Percentiles rank a stretch among this genome's conserved stretches.
phyloP scores from a whole-genome alignment of 1,284 basidiomycete genomes.

The Papiliotrema terrestris region DNA sequence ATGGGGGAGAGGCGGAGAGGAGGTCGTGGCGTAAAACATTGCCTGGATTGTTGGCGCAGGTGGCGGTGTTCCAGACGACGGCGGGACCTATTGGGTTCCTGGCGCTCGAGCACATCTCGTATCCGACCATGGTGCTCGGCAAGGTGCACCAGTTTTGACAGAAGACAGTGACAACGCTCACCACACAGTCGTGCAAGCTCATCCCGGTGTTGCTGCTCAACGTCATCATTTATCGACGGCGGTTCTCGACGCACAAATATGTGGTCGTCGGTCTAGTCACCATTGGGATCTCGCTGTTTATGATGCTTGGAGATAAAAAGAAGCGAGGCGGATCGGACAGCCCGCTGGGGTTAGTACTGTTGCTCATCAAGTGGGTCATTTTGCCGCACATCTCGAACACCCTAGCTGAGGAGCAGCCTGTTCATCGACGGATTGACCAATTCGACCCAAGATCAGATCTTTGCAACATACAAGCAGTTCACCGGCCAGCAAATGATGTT shows the following conservation, averaged over 20 bases:
- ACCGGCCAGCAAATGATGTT: conserved; percentile 99
- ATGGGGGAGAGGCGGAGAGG: neutral
- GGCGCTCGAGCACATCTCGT: conserved; percentile 90
- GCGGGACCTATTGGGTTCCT: conserved; percentile 95
- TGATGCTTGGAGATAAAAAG: conserved; percentile 62
- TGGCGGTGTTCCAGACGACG: conserved; percentile 80
- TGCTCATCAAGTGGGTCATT: conserved; percentile 41
- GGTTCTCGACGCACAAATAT: conserved; percentile 91
- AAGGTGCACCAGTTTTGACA: conserved; percentile 53
- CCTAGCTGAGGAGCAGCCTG: conserved; percentile 61
- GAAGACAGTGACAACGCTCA: neutral
- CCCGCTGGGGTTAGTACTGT: conserved; percentile 37
- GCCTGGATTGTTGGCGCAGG: conserved; percentile 65
- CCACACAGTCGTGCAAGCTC: conserved; percentile 75
- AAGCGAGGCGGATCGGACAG: conserved; percentile 46
- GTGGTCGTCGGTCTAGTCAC: conserved; percentile 90
- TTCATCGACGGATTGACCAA: conserved; percentile 90
- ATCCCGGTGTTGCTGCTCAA: conserved; percentile 58
- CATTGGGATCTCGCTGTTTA: conserved; percentile 88
- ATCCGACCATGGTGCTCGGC: conserved; percentile 96
- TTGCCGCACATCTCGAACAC: neutral
- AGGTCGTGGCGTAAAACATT: conserved; percentile 19
- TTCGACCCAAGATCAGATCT: conserved; percentile 98
- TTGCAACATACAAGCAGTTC: conserved; percentile 52
- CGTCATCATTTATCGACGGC: conserved; percentile 67